Base-by-base conservation (phyloP, 768 basidiomycete species). In the Antrodiella citrinella region DNA sequence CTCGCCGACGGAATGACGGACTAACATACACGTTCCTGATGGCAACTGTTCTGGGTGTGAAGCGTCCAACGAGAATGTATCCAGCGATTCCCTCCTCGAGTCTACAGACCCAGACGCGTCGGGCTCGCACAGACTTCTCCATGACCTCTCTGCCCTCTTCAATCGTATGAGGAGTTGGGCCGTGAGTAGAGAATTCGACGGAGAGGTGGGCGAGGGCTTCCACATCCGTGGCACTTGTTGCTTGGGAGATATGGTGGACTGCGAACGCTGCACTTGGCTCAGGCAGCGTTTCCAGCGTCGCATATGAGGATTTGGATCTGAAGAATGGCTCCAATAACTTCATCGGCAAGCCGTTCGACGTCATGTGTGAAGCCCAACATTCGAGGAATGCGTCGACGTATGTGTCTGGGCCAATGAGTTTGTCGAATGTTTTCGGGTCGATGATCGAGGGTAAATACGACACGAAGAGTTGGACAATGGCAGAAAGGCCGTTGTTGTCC, bases 1-100 rank as follows among this genome's bases (percentile, higher is more conserved):
- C 59, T 22, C 53, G 48, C 18, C 55, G 53, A 5, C 58, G 54
- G 39, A 54, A 48, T 2, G 26, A n/a, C 0, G 58, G 51, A 2
- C 48, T 30, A 25, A 58, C 52, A 26, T 56, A 59, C 9, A 62
- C 55, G 41, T 55, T 54, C 0, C 56, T 51, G 40, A 60, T 49
- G 40, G 55, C 54, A n/a, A 59, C 52, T 7, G 56, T 59, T 21
- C 51, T 49, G 4, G 52, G 47, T 15, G 54, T 57, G 3, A 19
- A 18, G 4, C 59, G 54, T 12, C 56, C 56, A 15, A 54, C 41
- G 13, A 50, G 23, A 21, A 45, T 12, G 46, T 51, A 59, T 21
- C 52, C 59, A 0, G 47, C 52, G 9, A 54, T 23, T 30, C 42
- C 21, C 0, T 47, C 55, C 2, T 52, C 45, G 3, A 24, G 47